These are phyloP conservation scores for Puccinia hordei DNA, from an alignment of 1,284 basidiomycete genomes.

Conservation along the genomic window DNA sequence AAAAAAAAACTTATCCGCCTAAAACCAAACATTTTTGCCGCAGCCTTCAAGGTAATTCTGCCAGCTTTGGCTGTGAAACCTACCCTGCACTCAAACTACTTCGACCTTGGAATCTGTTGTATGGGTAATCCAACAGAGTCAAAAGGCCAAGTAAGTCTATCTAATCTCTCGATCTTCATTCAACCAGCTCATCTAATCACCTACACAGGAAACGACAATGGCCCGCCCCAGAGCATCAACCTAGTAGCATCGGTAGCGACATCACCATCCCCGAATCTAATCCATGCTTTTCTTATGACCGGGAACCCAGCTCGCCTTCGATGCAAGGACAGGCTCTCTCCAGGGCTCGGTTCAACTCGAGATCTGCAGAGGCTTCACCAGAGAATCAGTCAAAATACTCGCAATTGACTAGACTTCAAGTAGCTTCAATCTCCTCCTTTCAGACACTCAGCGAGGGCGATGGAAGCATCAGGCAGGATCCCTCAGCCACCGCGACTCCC, in stretches of 20 bases:
- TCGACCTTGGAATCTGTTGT: too few relatives aligned
- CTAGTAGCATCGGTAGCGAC: conserved; percentile 30
- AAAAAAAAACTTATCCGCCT: too few relatives aligned
- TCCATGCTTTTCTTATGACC: not conserved
- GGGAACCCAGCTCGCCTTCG: conserved; percentile 37
- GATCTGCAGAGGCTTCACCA: not conserved
- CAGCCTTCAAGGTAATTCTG: too few relatives aligned
- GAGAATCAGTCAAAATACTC: not conserved
- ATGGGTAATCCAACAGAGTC: conserved; percentile 40
- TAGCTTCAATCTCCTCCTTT: not conserved
- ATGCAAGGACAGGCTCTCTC: conserved; percentile 34
- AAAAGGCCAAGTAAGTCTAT: conserved; percentile 33
- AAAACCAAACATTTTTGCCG: too few relatives aligned
- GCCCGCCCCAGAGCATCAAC: conserved; percentile 43
- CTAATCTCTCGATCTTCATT: not conserved
- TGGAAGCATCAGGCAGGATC: conserved; percentile 7
- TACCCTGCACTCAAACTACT: too few relatives aligned
- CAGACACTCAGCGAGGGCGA: conserved; percentile 4
- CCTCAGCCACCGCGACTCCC: not conserved
- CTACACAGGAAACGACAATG: conserved; percentile 36
- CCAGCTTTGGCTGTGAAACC: too few relatives aligned
- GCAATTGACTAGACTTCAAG: not conserved
- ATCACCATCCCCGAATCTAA: not conserved
- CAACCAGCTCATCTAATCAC: not conserved
- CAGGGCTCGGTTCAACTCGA: conserved; percentile 1